These are phyloP conservation scores for Candida insectorum DNA, from an alignment of 805 yeast species.

Conservation along the genomic window DNA sequence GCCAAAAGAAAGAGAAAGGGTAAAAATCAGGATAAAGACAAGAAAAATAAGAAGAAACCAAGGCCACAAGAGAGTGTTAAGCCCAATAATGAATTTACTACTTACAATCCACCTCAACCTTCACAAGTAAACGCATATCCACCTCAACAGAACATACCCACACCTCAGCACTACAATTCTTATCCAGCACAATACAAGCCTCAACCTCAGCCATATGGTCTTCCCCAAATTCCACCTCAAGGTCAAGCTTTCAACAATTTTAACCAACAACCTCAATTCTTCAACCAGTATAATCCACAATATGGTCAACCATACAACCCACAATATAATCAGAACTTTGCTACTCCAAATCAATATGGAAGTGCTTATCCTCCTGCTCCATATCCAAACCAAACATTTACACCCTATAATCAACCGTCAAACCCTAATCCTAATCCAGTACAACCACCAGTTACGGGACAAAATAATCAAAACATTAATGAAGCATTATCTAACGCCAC, in stretches of 20 bases:
- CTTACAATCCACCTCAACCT: slow-evolving; percentile 4
- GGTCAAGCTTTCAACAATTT: background rate
- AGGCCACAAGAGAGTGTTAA: background rate
- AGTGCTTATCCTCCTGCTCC: slow-evolving; percentile 1
- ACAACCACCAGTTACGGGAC: slow-evolving; percentile 2
- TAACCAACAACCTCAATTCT: background rate
- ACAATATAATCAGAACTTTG: slow-evolving; percentile 5
- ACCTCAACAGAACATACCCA: no score
- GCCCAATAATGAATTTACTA: background rate
- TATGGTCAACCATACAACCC: slow-evolving; percentile 1
- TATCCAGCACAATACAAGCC: background rate
- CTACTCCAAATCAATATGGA: slow-evolving; percentile 7
- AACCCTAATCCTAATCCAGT: no score
- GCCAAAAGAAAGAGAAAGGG: slow-evolving; percentile 59
- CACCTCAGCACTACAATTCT: background rate
- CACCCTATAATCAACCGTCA: slow-evolving; percentile 5
- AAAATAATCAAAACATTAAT: slow-evolving; percentile 5
- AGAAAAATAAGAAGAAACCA: slow-evolving; percentile 10
- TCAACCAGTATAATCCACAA: slow-evolving; percentile 1
- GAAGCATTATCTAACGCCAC: slow-evolving; percentile 13
- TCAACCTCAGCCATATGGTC: slow-evolving; percentile 3
- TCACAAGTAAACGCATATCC: no score
- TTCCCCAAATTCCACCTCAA: background rate
- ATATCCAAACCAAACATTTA: slow-evolving; percentile 7
- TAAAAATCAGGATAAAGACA: slow-evolving; percentile 46